Conservation (phyloP, 345 rosid genomes). For the Abelmoschus esculentus region DNA sequence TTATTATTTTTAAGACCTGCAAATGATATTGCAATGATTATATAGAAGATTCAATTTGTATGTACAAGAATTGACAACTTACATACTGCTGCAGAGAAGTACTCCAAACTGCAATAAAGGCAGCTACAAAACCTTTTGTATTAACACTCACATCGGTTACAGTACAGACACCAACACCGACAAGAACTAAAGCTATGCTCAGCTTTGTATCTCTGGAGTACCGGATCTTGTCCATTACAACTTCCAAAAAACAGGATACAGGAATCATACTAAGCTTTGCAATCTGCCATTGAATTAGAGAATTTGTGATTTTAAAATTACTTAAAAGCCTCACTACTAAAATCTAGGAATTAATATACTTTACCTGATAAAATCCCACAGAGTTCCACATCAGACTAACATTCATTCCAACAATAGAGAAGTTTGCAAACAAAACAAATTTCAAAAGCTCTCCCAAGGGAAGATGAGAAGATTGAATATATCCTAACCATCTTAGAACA, state of each 20-base stretch:
- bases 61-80: constrained; percentile 24
- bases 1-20: neutral
- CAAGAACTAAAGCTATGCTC: constrained; percentile 76
- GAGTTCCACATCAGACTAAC: constrained; percentile 99
- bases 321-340: neutral
- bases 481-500: constrained; percentile 79
- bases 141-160: constrained; percentile 93
- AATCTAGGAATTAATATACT: neutral
- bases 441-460: constrained; percentile 74
- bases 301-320: constrained; percentile 11
- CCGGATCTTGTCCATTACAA: constrained; percentile 29
- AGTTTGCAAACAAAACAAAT: constrained; percentile 78
- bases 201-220: constrained; percentile 92
- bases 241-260: constrained; percentile 90
- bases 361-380: constrained; percentile 40
- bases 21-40: neutral
- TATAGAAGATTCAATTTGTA: neutral
- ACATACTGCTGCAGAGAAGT: constrained; percentile 95
- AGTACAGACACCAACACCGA: constrained; percentile 96
- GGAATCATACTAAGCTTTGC: constrained; percentile 99
- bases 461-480: constrained; percentile 87
- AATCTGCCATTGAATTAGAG: constrained; percentile 41
- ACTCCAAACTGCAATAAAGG: constrained; percentile 92
- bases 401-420: constrained; percentile 98
- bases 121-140: constrained; percentile 77